These are phyloP conservation scores for Helminthosporium solani DNA, from an alignment of 2,329 filamentous ascomycete species.

Conservation along the genomic window DNA sequence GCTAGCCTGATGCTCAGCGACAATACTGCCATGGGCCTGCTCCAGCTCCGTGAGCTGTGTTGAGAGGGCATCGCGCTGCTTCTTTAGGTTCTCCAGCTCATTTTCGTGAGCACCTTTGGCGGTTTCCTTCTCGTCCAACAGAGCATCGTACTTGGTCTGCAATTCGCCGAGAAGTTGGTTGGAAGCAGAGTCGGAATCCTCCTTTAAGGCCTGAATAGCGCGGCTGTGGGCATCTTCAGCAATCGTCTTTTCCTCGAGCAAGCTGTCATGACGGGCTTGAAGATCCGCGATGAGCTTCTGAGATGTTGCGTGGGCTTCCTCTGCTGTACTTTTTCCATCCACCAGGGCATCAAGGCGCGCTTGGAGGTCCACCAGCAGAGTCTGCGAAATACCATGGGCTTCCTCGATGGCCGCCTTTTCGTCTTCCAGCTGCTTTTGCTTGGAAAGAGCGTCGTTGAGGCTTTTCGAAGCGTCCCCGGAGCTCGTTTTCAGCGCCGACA, in stretches of 20 bases:
- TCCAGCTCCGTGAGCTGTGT: slow-evolving; percentile 26
- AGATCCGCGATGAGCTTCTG: slow-evolving; percentile 27
- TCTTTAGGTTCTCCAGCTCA: slow-evolving; percentile 22
- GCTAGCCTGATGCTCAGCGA: slow-evolving; percentile 17
- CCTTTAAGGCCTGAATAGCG: slow-evolving; percentile 32
- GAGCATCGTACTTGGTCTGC: slow-evolving; percentile 25
- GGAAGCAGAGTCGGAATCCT: slow-evolving; percentile 29
- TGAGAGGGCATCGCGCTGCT: slow-evolving; percentile 19
- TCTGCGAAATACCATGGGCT: slow-evolving; percentile 22
- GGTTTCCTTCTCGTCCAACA: slow-evolving; percentile 22
- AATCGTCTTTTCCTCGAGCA: slow-evolving; percentile 31
- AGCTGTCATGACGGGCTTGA: slow-evolving; percentile 29
- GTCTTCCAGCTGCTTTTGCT: slow-evolving; percentile 24
- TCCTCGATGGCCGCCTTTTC: slow-evolving; percentile 25
- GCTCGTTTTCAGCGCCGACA: slow-evolving; percentile 19
- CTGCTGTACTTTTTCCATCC: slow-evolving; percentile 18
- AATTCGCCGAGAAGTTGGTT: slow-evolving; percentile 30
- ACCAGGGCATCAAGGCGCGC: slow-evolving; percentile 21
- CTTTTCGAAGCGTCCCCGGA: slow-evolving; percentile 26
- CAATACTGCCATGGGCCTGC: slow-evolving; percentile 16
- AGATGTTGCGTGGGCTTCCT: slow-evolving; percentile 16
- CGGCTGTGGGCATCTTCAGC: slow-evolving; percentile 33
- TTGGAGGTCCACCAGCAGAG: slow-evolving; percentile 25
- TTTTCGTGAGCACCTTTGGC: slow-evolving; percentile 16
- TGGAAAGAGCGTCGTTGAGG: slow-evolving; percentile 24